A percentile compares a stretch with the other conserved stretches of the same genome.
Conservation (phyloP, 2,329 filamentous ascomycete species). For the Cladosporium sp. region DNA sequence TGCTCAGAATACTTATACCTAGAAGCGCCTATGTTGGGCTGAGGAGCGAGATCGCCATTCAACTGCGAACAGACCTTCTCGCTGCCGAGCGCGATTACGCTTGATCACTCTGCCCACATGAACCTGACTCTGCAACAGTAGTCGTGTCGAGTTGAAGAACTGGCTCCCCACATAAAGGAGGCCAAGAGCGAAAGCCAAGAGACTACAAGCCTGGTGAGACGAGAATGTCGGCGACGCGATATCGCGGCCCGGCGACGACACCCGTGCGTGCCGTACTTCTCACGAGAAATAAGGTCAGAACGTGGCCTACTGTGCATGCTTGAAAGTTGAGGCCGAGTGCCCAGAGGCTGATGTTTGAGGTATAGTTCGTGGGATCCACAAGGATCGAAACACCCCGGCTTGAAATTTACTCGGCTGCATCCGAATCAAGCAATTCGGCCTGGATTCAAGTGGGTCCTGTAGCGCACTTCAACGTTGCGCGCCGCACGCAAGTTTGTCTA, state of each 20-base stretch:
- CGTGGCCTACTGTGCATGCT: not conserved
- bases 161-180: not conserved
- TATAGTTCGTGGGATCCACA: not conserved
- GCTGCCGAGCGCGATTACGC: no score
- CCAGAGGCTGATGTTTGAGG: not conserved
- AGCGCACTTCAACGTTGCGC: no score
- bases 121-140: slow-evolving; percentile 1
- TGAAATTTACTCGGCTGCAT: not conserved
- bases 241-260: not conserved
- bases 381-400: not conserved
- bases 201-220: slow-evolving; percentile 5
- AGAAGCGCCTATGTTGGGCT: not conserved
- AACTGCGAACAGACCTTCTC: not conserved
- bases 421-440: slow-evolving; percentile 18
- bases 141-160: slow-evolving; percentile 8
- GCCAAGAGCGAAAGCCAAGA: slow-evolving; percentile 5
- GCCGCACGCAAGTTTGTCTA: no score
- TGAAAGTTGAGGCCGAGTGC: not conserved
- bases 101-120: not conserved
- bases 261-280: not conserved
- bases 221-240: not conserved
- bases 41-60: not conserved
- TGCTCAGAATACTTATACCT: slow-evolving; percentile 7
- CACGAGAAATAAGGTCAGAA: not conserved
- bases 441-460: not conserved